Percentiles rank a stretch among this genome's conserved stretches.
These are phyloP conservation scores for Brasilioporus rufonigricans DNA, from an alignment of 768 basidiomycete genomes.

Conservation along the genomic window DNA sequence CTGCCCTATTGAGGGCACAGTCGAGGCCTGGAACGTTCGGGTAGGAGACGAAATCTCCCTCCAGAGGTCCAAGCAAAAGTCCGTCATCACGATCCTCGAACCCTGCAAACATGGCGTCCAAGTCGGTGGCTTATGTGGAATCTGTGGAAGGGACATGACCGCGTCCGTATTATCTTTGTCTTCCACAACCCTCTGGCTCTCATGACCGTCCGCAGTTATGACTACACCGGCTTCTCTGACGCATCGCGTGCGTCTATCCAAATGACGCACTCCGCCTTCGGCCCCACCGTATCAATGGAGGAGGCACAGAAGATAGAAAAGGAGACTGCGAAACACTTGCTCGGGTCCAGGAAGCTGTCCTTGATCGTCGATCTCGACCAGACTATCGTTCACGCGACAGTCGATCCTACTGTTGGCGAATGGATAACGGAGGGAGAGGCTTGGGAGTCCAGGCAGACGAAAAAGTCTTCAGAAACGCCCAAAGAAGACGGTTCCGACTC, in stretches of 20 bases:
- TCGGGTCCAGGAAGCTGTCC: conserved; percentile 74
- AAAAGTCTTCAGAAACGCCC: conserved; percentile 36
- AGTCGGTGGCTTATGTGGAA: conserved; percentile 84
- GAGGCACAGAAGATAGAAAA: conserved; percentile 89
- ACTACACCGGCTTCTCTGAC: conserved; percentile 88
- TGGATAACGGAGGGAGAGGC: conserved; percentile 88
- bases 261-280: conserved; percentile 91
- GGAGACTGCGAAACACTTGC: conserved; percentile 76
- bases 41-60: conserved; percentile 62
- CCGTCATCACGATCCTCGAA: conserved; percentile 70
- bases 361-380: conserved; percentile 99
- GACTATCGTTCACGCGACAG: conserved; percentile 97
- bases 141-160: conserved; percentile 96
- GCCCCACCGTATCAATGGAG: conserved; percentile 87
- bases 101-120: conserved; percentile 98
- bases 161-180: conserved; percentile 47
- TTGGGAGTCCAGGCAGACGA: conserved; percentile 65
- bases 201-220: conserved; percentile 45
- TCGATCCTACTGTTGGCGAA: conserved; percentile 97
- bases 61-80: conserved; percentile 55
- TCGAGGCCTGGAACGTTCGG: conserved; percentile 69
- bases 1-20: conserved; percentile 73
- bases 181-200: conserved; percentile 6
- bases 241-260: conserved; percentile 84
- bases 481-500: conserved; percentile 31